Base-by-base conservation (phyloP, 1,284 basidiomycete genomes). In the Tylopilus sp. region DNA sequence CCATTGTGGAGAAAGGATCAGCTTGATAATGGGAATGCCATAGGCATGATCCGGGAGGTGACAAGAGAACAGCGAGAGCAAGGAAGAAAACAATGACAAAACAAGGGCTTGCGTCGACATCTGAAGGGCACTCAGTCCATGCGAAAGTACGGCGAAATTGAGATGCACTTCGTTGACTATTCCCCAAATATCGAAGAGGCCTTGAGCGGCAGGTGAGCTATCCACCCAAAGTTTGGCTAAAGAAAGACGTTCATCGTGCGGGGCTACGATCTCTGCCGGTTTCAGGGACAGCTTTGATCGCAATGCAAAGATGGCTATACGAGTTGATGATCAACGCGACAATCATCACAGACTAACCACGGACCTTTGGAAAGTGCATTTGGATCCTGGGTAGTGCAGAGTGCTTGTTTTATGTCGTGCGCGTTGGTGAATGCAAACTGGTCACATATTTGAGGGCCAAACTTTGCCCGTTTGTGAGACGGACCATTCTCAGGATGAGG, bases 151-250 rank as follows among this genome's bases (percentile, higher is more conserved):
- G 35, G 31, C 39, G 18, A 48, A 34, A 37, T 59, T 13, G 48
- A 28, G 23, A 46, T 72, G 37, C 44, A 86, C 86, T 41, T 76
- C 70, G 41, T 68, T 74, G 2, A 70, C 51, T 12, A 56, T 64
- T 48, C 83, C 80, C 82, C 85, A 88, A 12, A 83, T 56, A 21
- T 68, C 61, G 57, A 91, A 86, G 3, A 89, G 40, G 49, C 86
- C 81, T 36, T 75, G 69, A 30, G 78, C 81, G 3, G 75, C 79
- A 0, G 79, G 73, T 21, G 73, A 74, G 6, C 59, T 63, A 29
- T 78, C 76, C 49, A 90, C 61, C 84, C 84, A 91, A 44, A 72
- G 64, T 52, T 79, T 78, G 0, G 73, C 76, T 3, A 89, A 70
- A 2, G 74, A 46, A 11, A 90, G 62, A 28, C 86, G 74, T 23